Conservation (phyloP, 768 basidiomycete species). For the Phylloporus sp. region DNA sequence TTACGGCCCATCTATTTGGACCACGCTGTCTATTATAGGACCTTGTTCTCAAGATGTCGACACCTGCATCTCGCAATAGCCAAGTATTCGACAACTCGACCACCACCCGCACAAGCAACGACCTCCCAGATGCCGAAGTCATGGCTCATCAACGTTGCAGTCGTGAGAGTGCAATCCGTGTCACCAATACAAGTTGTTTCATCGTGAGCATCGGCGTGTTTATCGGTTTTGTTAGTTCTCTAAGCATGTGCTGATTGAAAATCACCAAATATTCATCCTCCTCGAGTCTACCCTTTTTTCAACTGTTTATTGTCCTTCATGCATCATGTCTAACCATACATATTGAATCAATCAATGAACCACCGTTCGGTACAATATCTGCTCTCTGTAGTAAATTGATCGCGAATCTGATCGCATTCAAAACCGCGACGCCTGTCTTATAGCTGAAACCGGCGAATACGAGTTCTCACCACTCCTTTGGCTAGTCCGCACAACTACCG, state of each 20-base stretch:
- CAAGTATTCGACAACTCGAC: constrained; percentile 40
- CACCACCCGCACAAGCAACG: constrained; percentile 46
- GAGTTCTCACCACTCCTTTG: too few relatives aligned
- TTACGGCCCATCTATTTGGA: constrained; percentile 28
- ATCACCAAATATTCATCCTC: too few relatives aligned
- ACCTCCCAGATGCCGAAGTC: constrained; percentile 40
- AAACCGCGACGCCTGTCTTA: neutral
- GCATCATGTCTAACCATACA: too few relatives aligned
- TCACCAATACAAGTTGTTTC: neutral
- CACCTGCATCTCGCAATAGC: constrained; percentile 53
- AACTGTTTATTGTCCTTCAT: too few relatives aligned
- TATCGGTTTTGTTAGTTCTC: constrained; percentile 7
- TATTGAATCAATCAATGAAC: too few relatives aligned
- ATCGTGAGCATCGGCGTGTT: constrained; percentile 7
- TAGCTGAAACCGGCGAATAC: neutral
- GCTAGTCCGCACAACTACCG: too few relatives aligned
- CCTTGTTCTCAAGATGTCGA: constrained; percentile 47
- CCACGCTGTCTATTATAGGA: constrained; percentile 43
- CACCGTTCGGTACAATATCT: neutral
- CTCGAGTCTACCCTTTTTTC: too few relatives aligned
- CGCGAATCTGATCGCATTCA: neutral
- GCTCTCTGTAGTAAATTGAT: neutral
- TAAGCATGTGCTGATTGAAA: neutral
- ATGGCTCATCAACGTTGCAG: constrained; percentile 36
- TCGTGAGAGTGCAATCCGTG: constrained; percentile 34